Conservation (phyloP, 2,329 filamentous ascomycete species). For the Xylariaceae sp. region DNA sequence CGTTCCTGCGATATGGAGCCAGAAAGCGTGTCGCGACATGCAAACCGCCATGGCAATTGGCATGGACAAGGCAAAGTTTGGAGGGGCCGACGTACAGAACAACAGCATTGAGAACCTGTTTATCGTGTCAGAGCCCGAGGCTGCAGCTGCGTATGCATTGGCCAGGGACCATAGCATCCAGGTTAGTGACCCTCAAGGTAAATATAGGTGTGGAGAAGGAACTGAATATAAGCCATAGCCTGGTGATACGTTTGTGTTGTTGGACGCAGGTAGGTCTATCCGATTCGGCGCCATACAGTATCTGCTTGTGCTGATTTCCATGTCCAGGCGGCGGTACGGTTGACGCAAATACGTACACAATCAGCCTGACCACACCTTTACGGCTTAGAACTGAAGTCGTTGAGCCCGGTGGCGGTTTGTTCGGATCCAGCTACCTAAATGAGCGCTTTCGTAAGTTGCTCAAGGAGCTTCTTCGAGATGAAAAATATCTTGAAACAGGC, state of each 20-base stretch:
- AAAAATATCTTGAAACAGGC: slow-evolving; percentile 37
- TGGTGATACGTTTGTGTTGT: slow-evolving; percentile 32
- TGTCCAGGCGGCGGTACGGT: slow-evolving; percentile 37
- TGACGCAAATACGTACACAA: slow-evolving; percentile 37
- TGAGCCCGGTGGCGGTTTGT: slow-evolving; percentile 32
- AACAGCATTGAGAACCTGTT: slow-evolving; percentile 38
- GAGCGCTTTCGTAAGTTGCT: slow-evolving; percentile 34
- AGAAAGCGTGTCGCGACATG: slow-evolving; percentile 32
- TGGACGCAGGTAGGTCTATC: slow-evolving; percentile 25
- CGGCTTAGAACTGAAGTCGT: slow-evolving; percentile 27
- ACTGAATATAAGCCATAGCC: slow-evolving; percentile 9
- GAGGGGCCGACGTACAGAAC: slow-evolving; percentile 18
- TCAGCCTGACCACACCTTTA: slow-evolving; percentile 33
- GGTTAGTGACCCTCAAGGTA: slow-evolving; percentile 1
- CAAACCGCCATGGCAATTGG: slow-evolving; percentile 27
- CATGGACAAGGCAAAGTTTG: slow-evolving; percentile 22
- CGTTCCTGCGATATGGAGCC: slow-evolving; percentile 31
- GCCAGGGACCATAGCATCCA: slow-evolving; percentile 18
- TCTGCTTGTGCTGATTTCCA: background rate
- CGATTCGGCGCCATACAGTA: background rate
- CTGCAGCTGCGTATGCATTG: slow-evolving; percentile 36
- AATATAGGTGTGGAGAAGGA: slow-evolving; percentile 1
- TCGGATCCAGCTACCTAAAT: slow-evolving; percentile 42
- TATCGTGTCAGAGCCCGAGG: slow-evolving; percentile 39
- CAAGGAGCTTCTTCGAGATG: slow-evolving; percentile 26